Percentiles rank a stretch among this genome's conserved stretches.
Evolutionary conservation across 2,329 filamentous ascomycete genomes (phyloP).

Genomic region (Claviceps sp.): DNA sequence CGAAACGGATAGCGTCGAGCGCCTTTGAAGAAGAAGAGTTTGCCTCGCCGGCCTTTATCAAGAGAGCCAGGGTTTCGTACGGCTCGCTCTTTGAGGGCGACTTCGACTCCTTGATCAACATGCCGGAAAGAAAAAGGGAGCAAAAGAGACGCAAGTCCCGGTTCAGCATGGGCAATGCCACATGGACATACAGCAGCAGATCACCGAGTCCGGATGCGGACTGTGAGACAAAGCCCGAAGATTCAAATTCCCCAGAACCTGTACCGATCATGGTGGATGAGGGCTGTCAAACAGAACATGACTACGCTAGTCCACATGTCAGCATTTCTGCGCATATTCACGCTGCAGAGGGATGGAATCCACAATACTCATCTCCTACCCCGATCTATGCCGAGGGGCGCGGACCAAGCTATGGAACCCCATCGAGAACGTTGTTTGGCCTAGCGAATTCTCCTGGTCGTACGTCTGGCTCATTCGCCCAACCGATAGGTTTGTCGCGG

Average conservation of each 20-base stretch:
- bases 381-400: neutral
- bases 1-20: slow-evolving; percentile 22
- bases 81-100: slow-evolving; percentile 51
- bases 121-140: slow-evolving; percentile 33
- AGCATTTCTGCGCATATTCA: slow-evolving; percentile 16
- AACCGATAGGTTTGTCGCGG: neutral
- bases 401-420: slow-evolving; percentile 4
- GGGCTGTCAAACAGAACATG: slow-evolving; percentile 20
- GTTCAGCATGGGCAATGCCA: slow-evolving; percentile 50
- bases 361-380: slow-evolving; percentile 6
- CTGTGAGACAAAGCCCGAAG: neutral
- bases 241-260: too few species aligned
- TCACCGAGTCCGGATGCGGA: slow-evolving; percentile 41
- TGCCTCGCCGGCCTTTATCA: slow-evolving; percentile 69
- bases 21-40: slow-evolving; percentile 39
- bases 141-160: slow-evolving; percentile 50
- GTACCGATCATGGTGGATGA: slow-evolving; percentile 21
- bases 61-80: slow-evolving; percentile 55
- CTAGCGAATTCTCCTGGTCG: neutral
- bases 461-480: neutral
- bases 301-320: slow-evolving; percentile 15
- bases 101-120: slow-evolving; percentile 50
- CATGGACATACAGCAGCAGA: slow-evolving; percentile 63
- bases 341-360: slow-evolving; percentile 3
- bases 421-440: slow-evolving; percentile 6